Evolutionary conservation across 169 alveolate species (phyloP).

Genomic region (Plasmodium adleri): DNA sequence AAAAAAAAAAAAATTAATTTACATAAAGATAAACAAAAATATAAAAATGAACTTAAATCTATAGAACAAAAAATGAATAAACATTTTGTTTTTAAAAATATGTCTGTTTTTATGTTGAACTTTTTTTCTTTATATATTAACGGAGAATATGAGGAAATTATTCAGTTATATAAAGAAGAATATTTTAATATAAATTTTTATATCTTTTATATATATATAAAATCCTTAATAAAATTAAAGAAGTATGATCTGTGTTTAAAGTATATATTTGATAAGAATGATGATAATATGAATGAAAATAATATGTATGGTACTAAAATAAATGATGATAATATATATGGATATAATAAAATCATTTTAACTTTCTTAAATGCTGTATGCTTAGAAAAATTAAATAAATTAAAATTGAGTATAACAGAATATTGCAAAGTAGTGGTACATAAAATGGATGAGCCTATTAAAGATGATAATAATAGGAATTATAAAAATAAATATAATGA

Average conservation of each 20-base stretch:
- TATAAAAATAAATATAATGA: conserved; percentile 6
- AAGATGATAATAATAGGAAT: background rate
- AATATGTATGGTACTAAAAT: no score
- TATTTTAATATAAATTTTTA: conserved; percentile 25
- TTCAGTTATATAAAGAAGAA: conserved; percentile 15
- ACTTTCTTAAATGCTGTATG: conserved; percentile 18
- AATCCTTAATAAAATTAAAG: conserved; percentile 30
- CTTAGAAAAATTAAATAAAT: conserved; percentile 26
- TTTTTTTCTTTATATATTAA: conserved; percentile 25
- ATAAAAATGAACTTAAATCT: background rate
- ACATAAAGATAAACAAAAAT: background rate
- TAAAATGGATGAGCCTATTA: background rate
- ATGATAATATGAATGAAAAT: background rate
- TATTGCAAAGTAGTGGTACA: conserved; percentile 34
- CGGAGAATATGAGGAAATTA: conserved; percentile 8
- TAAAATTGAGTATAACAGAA: conserved; percentile 30
- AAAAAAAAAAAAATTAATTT: background rate
- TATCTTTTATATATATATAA: conserved; percentile 26
- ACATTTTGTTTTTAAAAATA: background rate
- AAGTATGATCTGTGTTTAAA: conserved; percentile 32
- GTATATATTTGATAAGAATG: conserved; percentile 14
- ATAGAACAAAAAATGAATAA: background rate
- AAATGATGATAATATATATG: no score
- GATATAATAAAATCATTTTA: background rate
- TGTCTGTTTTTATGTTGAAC: conserved; percentile 1